Base-by-base conservation (phyloP, 2,329 filamentous ascomycete species). In the Tolypocladium tropicale region DNA sequence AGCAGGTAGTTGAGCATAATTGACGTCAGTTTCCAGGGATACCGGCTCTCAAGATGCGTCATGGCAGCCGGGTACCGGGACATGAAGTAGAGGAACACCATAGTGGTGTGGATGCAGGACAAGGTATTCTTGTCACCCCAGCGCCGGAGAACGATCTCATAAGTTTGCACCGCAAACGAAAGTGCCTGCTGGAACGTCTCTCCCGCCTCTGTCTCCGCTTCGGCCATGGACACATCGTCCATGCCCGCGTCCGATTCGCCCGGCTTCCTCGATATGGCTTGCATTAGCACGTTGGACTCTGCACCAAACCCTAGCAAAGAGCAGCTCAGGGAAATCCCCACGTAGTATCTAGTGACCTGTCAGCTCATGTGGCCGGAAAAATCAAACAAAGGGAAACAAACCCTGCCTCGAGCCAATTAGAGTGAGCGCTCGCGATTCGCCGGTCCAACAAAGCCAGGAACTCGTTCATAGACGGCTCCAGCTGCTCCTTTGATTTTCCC, bases 21-120 rank as follows among this genome's bases (percentile, higher is more conserved):
- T 58, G 62, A 70, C 55, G 66, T 68, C 2, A 68, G 64, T 34
- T 74, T 70, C 83, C 84, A 88, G 0, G 82, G 81, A 32, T 80
- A 72, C 0, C 68, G 63, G 2, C 60, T 57, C 46, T 78, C 76
- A 3, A 82, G 65, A 21, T 72, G 67, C 16, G 57, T 65, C 68
- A 78, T 77, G 0, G 75, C 78, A 1, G 66, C 64, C 0, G 73
- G 73, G 6, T 68, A 70, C 9, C 66, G 65, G 1, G 72, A 69
- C 51, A 84, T 65, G 30, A 77, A 72, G 2, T 70, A 63, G 9
- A 89, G 64, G 61, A 87, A 88, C 0, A 81, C 78, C 30, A 90
- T 70, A 5, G 79, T 77, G 0, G 82, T 77, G 60, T 89, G 85
- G 0, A 87, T 63, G 63, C 82, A 87, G 0, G 84, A 78, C 1